Evolutionary conservation across 2,329 filamentous ascomycete genomes (phyloP), one percentile per base, ranked within the genome.

Genomic region (Botryotinia globosa): DNA sequence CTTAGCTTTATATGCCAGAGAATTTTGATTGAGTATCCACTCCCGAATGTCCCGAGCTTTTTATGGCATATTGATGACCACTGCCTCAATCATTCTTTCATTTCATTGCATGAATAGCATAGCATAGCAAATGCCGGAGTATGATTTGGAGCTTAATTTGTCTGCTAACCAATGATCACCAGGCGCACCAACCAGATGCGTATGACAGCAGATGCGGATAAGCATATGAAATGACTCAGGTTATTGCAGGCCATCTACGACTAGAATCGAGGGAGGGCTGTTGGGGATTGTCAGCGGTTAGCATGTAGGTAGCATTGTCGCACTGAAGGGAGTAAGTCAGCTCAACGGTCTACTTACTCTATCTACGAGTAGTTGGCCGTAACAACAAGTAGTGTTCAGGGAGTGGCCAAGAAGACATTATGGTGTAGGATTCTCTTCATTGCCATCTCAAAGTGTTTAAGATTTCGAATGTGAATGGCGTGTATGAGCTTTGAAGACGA

Each of bases 31-130:
- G 70, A 48, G 69, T 66, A 67, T 72, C 70, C 70, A 72, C 70
- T 45, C 22, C 70, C 70, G 70, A 59, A 39, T 61, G 70, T 61
- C 62, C 70, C 70, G 70, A 72, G 70, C 70, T 68, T 72, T 72
- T 72, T 54, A 39, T 39, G 32, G 56, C 32, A 71, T 34, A 44
- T 42, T 58, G 61, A 58, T 71, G 44, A 71, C 61, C 69, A 45
- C 58, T 16, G 59, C 44, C 59, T 64, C 58, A n/a, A 54, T 64
- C 29, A 58, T 65, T 32, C 61, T 58, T 22, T 65, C 29, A 65
- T 65, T 65, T 42, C 37, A 65, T 71, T 66, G 45, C 69, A 71
- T 71, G 69, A 44, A 64, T 25, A 18, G 9, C 22, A 66, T 37
- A 29, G 14, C 22, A 58, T 45, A 66, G 16, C 37, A 66, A 71